Percentiles rank a stretch among this genome's conserved stretches.
These are phyloP conservation scores for Citrus cavaleriei DNA, from an alignment of 345 rosid genomes.

Conservation along the genomic window DNA sequence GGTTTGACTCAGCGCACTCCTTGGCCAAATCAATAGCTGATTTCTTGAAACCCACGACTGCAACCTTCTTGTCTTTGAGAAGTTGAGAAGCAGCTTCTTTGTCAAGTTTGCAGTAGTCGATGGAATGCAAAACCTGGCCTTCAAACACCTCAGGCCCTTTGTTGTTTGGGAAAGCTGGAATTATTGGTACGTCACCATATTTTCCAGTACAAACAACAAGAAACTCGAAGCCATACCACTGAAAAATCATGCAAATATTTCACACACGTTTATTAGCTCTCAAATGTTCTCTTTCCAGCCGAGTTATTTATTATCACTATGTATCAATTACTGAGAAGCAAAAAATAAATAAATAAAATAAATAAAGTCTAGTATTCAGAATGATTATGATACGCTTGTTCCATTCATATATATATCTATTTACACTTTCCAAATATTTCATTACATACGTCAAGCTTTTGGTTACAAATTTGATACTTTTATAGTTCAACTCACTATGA, in stretches of 20 bases:
- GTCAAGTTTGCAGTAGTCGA: constrained; percentile 84
- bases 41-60: constrained; percentile 74
- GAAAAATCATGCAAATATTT: constrained; percentile 12
- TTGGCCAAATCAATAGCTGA: constrained; percentile 90
- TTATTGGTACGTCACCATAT: constrained; percentile 70
- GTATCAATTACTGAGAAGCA: too few species aligned
- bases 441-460: too few species aligned
- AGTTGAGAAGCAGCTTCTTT: constrained; percentile 55
- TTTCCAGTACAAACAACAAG: constrained; percentile 73
- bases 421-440: too few species aligned
- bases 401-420: too few species aligned
- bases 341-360: too few species aligned
- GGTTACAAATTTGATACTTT: too few species aligned
- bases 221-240: constrained; percentile 82
- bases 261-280: too few species aligned
- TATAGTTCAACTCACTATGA: too few species aligned
- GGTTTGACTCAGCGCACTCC: constrained; percentile 83
- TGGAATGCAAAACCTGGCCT: constrained; percentile 68
- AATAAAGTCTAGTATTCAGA: too few species aligned
- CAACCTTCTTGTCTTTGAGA: constrained; percentile 62
- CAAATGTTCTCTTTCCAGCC: not conserved
- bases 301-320: not conserved
- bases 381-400: too few species aligned
- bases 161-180: constrained; percentile 46
- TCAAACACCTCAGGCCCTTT: constrained; percentile 65